Base-by-base conservation (phyloP, 495 filamentous ascomycete species). In the Neohortaea acidophila region DNA sequence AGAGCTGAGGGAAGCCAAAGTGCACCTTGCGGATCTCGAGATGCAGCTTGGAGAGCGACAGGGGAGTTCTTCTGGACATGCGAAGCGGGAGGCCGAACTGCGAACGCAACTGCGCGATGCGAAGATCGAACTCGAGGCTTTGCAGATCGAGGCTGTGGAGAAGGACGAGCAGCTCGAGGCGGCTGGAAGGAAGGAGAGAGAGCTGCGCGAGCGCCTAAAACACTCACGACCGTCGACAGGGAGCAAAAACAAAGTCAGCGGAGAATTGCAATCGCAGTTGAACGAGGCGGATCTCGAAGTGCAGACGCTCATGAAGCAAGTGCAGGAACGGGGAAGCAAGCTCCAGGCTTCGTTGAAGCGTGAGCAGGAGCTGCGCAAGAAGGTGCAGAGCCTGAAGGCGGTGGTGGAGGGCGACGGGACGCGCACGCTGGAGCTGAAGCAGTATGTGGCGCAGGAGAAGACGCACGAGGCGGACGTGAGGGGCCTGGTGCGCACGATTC, bases 401-500 rank as follows among this genome's bases (percentile, higher is more conserved):
- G 43, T 25, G 9, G 31, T 34, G 13, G 31, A 38, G n/a, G 22
- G 33, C 22, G 33, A 44, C 3, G n/a, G n/a, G n/a, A n/a, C n/a
- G n/a, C 17, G 25, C 19, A 34, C 31, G 25, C 19, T 50, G 9
- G 38, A 50, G 9, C 24, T 43, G 39, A 42, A 41, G 28, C 37
- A 43, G 5, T 26, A 19, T 17, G 19, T 21, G 5, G 17, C 23
- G 22, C 30, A 43, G 20, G 67, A 79, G 49, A 64, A 66, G 38
- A 63, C 68, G 34, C 86, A 94, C 47, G 69, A 69, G 43, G 78
- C 77, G 49, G 91, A 96, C 60, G 67, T 94, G 21, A 69, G 73
- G 33, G 85, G 85, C 9, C 64, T 97, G 53, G 72, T 70, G 43
- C 79, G 86, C 59, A 84, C 94, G 57, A 87, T 94, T 49, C 67